Conservation (phyloP, 2,329 filamentous ascomycete species). For the Penicillium sp. region DNA sequence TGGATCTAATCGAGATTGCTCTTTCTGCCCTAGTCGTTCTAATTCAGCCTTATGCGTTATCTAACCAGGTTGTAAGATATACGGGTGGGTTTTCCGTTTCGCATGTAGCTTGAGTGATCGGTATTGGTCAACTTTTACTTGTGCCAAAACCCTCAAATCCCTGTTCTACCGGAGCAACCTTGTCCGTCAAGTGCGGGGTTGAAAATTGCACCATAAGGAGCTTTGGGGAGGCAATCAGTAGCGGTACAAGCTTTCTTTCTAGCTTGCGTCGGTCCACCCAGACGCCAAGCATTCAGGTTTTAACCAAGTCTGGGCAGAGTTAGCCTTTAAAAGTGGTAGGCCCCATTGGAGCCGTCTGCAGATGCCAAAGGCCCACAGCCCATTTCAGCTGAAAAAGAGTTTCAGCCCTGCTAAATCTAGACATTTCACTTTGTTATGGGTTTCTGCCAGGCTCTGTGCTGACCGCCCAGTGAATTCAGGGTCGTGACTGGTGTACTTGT, state of each 20-base stretch:
- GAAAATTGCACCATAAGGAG: not conserved
- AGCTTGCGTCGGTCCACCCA: not conserved
- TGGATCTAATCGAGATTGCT: not conserved
- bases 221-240: not conserved
- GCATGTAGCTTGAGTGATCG: not conserved
- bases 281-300: not conserved
- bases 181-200: not conserved
- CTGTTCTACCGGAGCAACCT: not conserved
- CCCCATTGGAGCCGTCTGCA: not conserved
- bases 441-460: not conserved
- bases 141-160: not conserved
- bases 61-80: not conserved
- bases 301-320: not conserved
- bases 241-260: not conserved
- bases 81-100: not conserved
- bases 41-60: not conserved
- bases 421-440: not conserved
- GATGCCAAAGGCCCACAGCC: not conserved
- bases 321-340: not conserved
- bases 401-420: not conserved
- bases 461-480: conserved; percentile 10
- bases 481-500: conserved; percentile 16
- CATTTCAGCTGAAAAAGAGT: conserved; percentile 1
- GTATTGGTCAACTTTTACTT: not conserved
- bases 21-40: not conserved